Base-by-base conservation (phyloP, 2,329 filamentous ascomycete species). In the Exophiala aquamarina region DNA sequence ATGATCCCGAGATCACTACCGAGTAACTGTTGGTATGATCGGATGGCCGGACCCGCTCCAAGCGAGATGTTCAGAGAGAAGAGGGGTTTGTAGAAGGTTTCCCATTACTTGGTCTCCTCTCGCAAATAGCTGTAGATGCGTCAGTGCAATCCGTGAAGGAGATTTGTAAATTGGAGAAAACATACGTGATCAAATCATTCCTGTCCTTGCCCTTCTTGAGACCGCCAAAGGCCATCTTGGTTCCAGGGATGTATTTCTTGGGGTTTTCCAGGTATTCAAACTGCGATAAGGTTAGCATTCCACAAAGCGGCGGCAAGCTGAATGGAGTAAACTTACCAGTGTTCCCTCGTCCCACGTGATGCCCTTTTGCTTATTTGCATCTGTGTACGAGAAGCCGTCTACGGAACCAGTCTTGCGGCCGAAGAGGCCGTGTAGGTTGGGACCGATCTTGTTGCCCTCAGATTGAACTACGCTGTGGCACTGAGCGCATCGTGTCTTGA, bases 161-260 rank as follows among this genome's bases (percentile, higher is more conserved):
- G 11, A 8, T 7, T 31, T 42, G 13, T 15, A 26, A 11, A 11
- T 11, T 26, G 23, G 36, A 19, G 33, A 29, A 36, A 55, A 82
- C 86, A 66, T 87, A 92, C 86, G 89, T 90, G 83, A 98, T 95
- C 66, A 98, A 81, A 76, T 98, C 92, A 74, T 97, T 95, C 73
- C 93, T 84, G 80, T 97, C 93, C 88, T 97, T 97, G 70, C 84
- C 83, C 89, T 98, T 98, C 91, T 98, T 98, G 70, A 98, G 83
- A 74, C 93, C 93, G 78, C 93, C 93, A 71, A 97, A 98, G 66
- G 93, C 93, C 93, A 98, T 98, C 89, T 97, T 98, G 79, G 93
- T 98, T 64, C 93, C 93, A 63, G 93, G 93, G 60, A 98, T 96
- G 84, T 91, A 98, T 83, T 97, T 97, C 87, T 98, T 98, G 78